Evolutionary conservation across 805 yeast genomes (phyloP).

Genomic region (Kuraishia cidri): DNA sequence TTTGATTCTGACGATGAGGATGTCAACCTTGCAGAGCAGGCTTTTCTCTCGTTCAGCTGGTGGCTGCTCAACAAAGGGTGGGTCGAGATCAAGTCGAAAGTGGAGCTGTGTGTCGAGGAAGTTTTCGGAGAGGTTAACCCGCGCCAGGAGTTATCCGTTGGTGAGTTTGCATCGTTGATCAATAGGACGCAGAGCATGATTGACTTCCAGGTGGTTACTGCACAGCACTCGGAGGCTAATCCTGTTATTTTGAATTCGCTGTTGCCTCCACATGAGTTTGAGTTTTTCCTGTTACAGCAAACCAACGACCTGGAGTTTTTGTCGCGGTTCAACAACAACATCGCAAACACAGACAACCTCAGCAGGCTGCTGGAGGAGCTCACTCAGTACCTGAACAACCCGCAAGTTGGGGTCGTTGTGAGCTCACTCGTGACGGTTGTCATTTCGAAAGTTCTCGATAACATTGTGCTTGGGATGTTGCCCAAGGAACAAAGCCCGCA

Average conservation of each 20-base stretch:
- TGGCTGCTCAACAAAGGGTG: constrained; percentile 90
- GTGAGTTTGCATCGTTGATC: constrained; percentile 44
- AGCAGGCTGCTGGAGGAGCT: constrained; percentile 19
- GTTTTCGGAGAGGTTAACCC: constrained; percentile 63
- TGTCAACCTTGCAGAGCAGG: constrained; percentile 59
- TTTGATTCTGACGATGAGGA: constrained; percentile 9
- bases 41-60: constrained; percentile 84
- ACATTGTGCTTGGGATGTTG: constrained; percentile 18
- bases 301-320: constrained; percentile 11
- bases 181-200: constrained; percentile 26
- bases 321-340: constrained; percentile 4
- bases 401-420: constrained; percentile 19
- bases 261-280: constrained; percentile 43
- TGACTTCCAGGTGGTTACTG: constrained; percentile 14
- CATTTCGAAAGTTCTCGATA: constrained; percentile 36
- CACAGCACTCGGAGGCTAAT: constrained; percentile 5
- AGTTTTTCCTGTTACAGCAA: constrained; percentile 45
- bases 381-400: constrained; percentile 15
- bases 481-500: too few relatives aligned
- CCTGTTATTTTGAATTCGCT: constrained; percentile 12
- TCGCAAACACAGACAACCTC: constrained; percentile 11
- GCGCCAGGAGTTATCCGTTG: constrained; percentile 56
- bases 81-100: constrained; percentile 41
- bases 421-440: constrained; percentile 31
- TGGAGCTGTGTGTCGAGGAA: constrained; percentile 46